Base-by-base conservation (phyloP, 140 eudicot species). In the Senecio squalidus region DNA sequence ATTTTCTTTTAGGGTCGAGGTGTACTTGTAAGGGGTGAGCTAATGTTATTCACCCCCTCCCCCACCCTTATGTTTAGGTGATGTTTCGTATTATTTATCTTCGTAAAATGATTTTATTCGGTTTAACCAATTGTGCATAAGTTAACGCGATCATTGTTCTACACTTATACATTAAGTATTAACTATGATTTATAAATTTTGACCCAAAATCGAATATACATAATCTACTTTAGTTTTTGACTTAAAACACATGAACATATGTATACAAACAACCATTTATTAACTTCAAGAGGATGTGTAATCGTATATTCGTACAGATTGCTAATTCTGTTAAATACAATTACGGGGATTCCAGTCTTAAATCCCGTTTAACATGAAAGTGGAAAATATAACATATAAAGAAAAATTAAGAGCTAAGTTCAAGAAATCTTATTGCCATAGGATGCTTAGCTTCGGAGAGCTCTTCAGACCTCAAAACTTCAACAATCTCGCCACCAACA, bases 401-500 rank as follows among this genome's bases (percentile, higher is more conserved):
- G 30, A 62, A 6, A 18, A 16, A 39, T 47, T 28, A 89, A 73
- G 82, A 71, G 78, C 89, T 71, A 39, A 92, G 98, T 49, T 87
- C 72, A 70, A 87, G 96, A 71, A 78, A 87, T 68, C 84, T 79
- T 64, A 31, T 74, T 10, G 98, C 98, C 92, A 79, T 87, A 24
- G 98, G 98, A 75, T 92, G 98, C 57, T 74, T 81, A 45, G 98
- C 91, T 58, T 79, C 67, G 0, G 83, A 83, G 24, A 92, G 91
- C 30, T 76, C 56, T 15, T 79, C 33, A 8, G 94, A 84, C 36
- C 68, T 78, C 64, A 92, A 55, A 20, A 82, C 77, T 70, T 92
- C 98, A 67, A 92, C 98, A 62, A 92, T 80, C 64, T 81, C 86
- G 39, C 98, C 98, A 34, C 73, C 65, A 18, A 92, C 98, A 34